phyloP scores from a whole-genome alignment of 352 stramenopile genomes.

The Hyaloperonospora arabidopsidis region DNA sequence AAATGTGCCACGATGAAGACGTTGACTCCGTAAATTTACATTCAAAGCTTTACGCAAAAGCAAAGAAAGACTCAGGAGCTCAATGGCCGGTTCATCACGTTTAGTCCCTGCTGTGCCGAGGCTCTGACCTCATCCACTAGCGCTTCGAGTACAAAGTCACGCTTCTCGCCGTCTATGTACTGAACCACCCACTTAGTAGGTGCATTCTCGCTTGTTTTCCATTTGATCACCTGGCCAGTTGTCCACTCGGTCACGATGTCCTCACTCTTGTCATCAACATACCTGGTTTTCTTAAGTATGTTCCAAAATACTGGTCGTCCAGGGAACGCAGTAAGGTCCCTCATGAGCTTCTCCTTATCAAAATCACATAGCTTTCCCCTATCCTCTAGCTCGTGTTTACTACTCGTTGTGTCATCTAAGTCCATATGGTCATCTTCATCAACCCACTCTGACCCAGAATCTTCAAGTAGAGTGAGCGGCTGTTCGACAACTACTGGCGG shows the following conservation, averaged over 20 bases:
- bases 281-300: conserved; percentile 17
- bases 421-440: background rate
- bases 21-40: too few species aligned
- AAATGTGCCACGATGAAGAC: too few species aligned
- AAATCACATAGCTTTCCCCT: conserved; percentile 4
- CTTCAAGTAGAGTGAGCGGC: background rate
- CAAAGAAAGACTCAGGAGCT: too few species aligned
- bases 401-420: background rate
- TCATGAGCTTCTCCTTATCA: conserved; percentile 21
- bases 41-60: too few species aligned
- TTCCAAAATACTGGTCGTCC: conserved; percentile 25
- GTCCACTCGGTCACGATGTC: conserved; percentile 19
- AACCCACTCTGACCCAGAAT: conserved; percentile 4
- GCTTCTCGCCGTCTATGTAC: conserved; percentile 20
- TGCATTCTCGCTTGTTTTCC: conserved; percentile 8
- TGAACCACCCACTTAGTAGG: conserved; percentile 20
- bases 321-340: conserved; percentile 17
- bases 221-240: conserved; percentile 22
- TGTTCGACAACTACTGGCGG: background rate
- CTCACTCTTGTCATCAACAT: conserved; percentile 9
- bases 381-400: background rate
- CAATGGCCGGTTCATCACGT: too few species aligned
- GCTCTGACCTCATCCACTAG: conserved; percentile 13
- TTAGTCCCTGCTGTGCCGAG: too few species aligned
- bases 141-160: conserved; percentile 13